A percentile compares a stretch with the other conserved stretches of the same genome.
Evolutionary conservation across 805 yeast species (phyloP).

Genomic region (Yamadazyma sp.): DNA sequence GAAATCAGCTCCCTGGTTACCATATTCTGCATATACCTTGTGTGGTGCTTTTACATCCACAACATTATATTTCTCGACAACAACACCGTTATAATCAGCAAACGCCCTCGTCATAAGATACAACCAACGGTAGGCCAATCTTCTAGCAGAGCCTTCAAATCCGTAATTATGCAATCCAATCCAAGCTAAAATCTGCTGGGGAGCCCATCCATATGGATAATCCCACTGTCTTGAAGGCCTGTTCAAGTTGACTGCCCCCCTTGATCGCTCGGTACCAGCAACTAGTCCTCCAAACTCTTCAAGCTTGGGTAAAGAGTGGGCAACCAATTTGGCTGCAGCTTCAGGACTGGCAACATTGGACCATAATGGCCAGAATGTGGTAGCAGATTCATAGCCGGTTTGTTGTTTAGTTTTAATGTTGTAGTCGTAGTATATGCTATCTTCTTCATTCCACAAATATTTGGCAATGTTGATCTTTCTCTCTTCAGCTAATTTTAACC

Average conservation of each 20-base stretch:
- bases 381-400: conserved; percentile 77
- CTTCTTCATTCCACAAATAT: conserved; percentile 81
- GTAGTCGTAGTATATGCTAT: conserved; percentile 82
- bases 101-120: conserved; percentile 84
- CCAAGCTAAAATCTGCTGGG: conserved; percentile 96
- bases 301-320: conserved; percentile 59
- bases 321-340: conserved; percentile 67
- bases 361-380: conserved; percentile 93
- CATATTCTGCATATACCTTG: conserved; percentile 92
- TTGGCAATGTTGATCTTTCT: conserved; percentile 60
- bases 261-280: conserved; percentile 72
- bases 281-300: conserved; percentile 90
- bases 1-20: conserved; percentile 92
- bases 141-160: conserved; percentile 56
- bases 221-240: conserved; percentile 98
- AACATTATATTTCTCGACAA: conserved; percentile 93
- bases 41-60: conserved; percentile 82
- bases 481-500: conserved; percentile 57
- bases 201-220: conserved; percentile 98
- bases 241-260: conserved; percentile 67
- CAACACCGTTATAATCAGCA: conserved; percentile 91
- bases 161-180: conserved; percentile 77
- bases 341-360: conserved; percentile 61
- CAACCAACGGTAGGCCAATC: conserved; percentile 87
- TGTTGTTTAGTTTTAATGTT: conserved; percentile 57